These are phyloP conservation scores for Ophiostoma angusticollis DNA, from an alignment of 2,329 filamentous ascomycete species.

Conservation along the genomic window DNA sequence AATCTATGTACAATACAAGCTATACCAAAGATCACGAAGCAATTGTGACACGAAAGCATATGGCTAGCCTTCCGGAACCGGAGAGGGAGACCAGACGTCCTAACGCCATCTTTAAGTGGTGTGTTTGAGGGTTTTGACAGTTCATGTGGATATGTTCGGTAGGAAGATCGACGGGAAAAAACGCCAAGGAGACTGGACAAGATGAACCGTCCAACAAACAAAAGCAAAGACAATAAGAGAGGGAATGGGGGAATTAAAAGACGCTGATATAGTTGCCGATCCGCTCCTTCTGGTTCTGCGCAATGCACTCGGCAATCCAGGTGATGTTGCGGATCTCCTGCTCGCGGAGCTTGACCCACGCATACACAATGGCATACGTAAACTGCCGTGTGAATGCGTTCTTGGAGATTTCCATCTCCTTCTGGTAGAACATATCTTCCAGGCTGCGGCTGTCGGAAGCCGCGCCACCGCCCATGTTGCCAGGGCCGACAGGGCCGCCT, in stretches of 20 bases:
- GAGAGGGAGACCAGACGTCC: background rate
- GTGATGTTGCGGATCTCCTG: conserved; percentile 99
- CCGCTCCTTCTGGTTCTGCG: conserved; percentile 97
- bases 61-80: background rate
- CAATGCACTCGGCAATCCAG: conserved; percentile 99
- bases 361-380: conserved; percentile 87
- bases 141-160: conserved; percentile 1
- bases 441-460: conserved; percentile 75
- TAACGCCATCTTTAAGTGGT: conserved; percentile 4
- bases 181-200: too few relatives aligned
- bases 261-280: conserved; percentile 99
- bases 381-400: conserved; percentile 91
- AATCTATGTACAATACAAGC: conserved; percentile 37
- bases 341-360: conserved; percentile 94
- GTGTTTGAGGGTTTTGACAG: too few relatives aligned
- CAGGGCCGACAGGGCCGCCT: conserved; percentile 56
- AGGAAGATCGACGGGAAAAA: conserved; percentile 1
- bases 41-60: background rate
- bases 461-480: conserved; percentile 75
- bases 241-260: conserved; percentile 40
- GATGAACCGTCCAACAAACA: conserved; percentile 5
- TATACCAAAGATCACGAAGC: conserved; percentile 4
- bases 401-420: conserved; percentile 98
- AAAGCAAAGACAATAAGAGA: background rate
- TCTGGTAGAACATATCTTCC: conserved; percentile 97